Conservation (phyloP, 768 basidiomycete species). For the Suillus ampliporus region DNA sequence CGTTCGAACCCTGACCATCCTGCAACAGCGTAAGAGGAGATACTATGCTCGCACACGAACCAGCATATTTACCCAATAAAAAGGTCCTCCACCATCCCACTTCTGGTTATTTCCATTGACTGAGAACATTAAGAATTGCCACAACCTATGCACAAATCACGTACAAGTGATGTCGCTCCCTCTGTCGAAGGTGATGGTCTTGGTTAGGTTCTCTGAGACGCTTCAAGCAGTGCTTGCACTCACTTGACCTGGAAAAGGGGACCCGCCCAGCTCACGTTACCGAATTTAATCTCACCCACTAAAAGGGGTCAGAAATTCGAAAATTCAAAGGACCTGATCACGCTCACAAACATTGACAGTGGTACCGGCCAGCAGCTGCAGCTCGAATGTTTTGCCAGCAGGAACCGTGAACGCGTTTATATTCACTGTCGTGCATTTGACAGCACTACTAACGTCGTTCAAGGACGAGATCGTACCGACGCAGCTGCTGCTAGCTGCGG, state of each 20-base stretch:
- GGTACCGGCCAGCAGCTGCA: constrained; percentile 52
- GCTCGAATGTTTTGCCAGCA: constrained; percentile 53
- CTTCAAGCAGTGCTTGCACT: constrained; percentile 10
- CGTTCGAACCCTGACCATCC: constrained; percentile 32
- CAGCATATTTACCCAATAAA: constrained; percentile 44
- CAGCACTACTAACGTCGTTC: constrained; percentile 54
- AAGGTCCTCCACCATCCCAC: constrained; percentile 50
- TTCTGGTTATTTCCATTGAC: constrained; percentile 47
- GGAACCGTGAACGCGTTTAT: constrained; percentile 63
- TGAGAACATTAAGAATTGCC: constrained; percentile 9
- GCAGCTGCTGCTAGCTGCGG: constrained; percentile 34
- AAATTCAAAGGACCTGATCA: neutral
- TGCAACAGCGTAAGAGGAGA: constrained; percentile 12
- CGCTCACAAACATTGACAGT: constrained; percentile 63
- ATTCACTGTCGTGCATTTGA: constrained; percentile 61
- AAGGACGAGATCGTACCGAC: constrained; percentile 62
- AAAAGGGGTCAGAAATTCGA: neutral
- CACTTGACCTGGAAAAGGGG: constrained; percentile 60
- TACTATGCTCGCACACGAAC: neutral
- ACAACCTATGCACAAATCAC: constrained; percentile 14
- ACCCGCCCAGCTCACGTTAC: constrained; percentile 55
- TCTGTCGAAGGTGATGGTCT: constrained; percentile 30
- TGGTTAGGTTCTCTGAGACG: neutral
- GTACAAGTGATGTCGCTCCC: constrained; percentile 55
- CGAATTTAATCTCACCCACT: constrained; percentile 67